These are phyloP conservation scores for Micromonas pusilla DNA, from an alignment of 139 green algal genomes.

Conservation along the genomic window DNA sequence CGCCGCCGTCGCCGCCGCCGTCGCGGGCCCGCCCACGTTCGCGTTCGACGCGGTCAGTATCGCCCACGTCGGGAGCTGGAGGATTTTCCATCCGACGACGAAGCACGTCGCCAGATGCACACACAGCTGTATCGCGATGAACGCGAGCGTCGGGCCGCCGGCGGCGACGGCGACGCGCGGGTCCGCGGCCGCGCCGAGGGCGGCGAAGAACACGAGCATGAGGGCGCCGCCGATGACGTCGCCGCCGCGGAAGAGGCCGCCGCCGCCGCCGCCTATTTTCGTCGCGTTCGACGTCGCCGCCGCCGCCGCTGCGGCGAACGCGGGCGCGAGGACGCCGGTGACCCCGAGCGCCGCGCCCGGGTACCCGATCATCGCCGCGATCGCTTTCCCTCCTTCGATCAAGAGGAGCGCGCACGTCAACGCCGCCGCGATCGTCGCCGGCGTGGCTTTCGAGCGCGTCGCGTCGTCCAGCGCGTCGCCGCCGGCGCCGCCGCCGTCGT, in stretches of 20 bases:
- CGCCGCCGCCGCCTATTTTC: too few species aligned
- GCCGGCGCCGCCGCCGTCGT: background rate
- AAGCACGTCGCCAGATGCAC: constrained; percentile 6
- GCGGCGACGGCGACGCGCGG: background rate
- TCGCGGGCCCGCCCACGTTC: constrained; percentile 81
- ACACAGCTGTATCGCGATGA: constrained; percentile 21
- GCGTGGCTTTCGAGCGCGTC: too few species aligned
- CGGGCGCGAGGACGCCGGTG: background rate
- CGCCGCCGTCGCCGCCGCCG: constrained; percentile 77
- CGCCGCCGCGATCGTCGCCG: too few species aligned
- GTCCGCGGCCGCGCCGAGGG: constrained; percentile 10
- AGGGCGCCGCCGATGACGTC: constrained; percentile 18
- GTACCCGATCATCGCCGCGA: background rate
- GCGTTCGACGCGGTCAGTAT: constrained; percentile 70
- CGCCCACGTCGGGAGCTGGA: background rate
- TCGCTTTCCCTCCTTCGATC: background rate
- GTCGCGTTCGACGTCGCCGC: background rate
- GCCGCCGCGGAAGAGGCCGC: constrained; percentile 8
- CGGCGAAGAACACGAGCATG: constrained; percentile 37
- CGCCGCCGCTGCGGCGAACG: background rate
- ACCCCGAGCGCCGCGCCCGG: background rate
- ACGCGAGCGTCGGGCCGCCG: background rate
- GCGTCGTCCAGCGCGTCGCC: too few species aligned
- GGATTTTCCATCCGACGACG: background rate
- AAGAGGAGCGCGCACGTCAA: background rate